These are phyloP conservation scores for Aspergillus felis DNA, from an alignment of 2,329 filamentous ascomycete genomes.

Conservation along the genomic window DNA sequence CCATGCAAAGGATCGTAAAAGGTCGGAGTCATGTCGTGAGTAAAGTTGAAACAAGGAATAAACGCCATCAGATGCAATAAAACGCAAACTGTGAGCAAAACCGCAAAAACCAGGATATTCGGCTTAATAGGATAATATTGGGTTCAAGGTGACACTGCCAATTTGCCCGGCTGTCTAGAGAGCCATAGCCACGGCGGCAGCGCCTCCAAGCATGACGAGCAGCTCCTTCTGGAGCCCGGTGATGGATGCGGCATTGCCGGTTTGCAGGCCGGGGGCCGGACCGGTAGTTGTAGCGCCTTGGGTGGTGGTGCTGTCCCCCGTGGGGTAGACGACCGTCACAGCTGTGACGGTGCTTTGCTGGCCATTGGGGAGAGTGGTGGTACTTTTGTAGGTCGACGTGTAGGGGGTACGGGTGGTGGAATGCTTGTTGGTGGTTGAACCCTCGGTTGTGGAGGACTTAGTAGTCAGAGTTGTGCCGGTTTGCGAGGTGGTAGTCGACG, in stretches of 20 bases:
- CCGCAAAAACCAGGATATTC: not conserved
- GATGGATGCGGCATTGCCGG: constrained; percentile 29
- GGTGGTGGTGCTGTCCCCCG: constrained; percentile 21
- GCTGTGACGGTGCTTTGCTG: constrained; percentile 41
- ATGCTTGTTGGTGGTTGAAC: constrained; percentile 15
- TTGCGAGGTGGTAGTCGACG: constrained; percentile 9
- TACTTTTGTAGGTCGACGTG: constrained; percentile 40
- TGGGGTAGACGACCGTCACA: constrained; percentile 42
- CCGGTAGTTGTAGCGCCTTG: constrained; percentile 21
- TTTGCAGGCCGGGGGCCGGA: constrained; percentile 38
- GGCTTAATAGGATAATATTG: too few relatives aligned
- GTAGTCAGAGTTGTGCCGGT: constrained; percentile 14
- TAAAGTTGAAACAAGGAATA: not conserved
- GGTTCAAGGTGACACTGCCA: not conserved
- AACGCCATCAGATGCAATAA: not conserved
- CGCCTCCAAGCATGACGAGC: constrained; percentile 38
- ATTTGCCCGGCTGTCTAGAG: constrained; percentile 22
- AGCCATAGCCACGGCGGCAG: constrained; percentile 37
- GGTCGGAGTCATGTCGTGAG: not conserved
- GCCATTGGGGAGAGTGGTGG: constrained; percentile 42
- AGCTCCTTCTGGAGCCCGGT: constrained; percentile 32
- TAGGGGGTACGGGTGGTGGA: constrained; percentile 22
- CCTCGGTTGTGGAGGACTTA: constrained; percentile 9
- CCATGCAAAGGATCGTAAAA: not conserved
- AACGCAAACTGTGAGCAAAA: not conserved